phyloP scores from a whole-genome alignment of 1,284 basidiomycete species.

The Apiotrichum akiyoshidainum region DNA sequence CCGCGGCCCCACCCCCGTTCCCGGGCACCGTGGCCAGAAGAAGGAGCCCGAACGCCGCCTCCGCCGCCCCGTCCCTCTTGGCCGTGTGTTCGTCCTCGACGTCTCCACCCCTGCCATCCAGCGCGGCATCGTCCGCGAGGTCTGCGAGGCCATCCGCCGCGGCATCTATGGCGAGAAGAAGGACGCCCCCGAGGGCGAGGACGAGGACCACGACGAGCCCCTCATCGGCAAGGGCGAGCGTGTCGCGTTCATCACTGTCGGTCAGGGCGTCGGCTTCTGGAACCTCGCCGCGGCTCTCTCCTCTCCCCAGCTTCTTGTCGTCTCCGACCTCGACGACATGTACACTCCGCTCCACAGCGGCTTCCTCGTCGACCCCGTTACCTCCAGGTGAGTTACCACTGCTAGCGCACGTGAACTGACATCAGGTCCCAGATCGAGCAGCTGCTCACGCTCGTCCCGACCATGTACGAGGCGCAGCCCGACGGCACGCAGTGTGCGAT shows the following conservation, averaged over 20 bases:
- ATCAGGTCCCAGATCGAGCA: slow-evolving; percentile 41
- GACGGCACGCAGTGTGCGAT: slow-evolving; percentile 62
- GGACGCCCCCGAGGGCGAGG: slow-evolving; percentile 27
- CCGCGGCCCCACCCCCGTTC: slow-evolving; percentile 49
- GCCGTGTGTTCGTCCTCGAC: slow-evolving; percentile 86
- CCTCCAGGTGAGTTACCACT: slow-evolving; percentile 61
- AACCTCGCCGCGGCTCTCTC: slow-evolving; percentile 69
- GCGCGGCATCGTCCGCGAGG: slow-evolving; percentile 69
- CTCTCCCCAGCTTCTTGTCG: slow-evolving; percentile 72
- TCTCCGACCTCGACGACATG: slow-evolving; percentile 85
- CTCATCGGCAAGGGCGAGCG: slow-evolving; percentile 50
- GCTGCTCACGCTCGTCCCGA: slow-evolving; percentile 63
- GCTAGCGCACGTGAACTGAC: slow-evolving; percentile 1
- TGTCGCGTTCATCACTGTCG: slow-evolving; percentile 83
- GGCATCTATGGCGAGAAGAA: slow-evolving; percentile 66
- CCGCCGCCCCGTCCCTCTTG: slow-evolving; percentile 66
- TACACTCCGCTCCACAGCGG: slow-evolving; percentile 76
- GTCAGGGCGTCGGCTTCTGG: slow-evolving; percentile 81
- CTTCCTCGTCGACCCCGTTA: slow-evolving; percentile 73
- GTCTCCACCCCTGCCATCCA: slow-evolving; percentile 69
- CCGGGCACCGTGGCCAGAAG: slow-evolving; percentile 31
- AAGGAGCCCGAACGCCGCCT: slow-evolving; percentile 35
- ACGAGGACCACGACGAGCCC: slow-evolving; percentile 51
- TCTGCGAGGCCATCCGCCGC: slow-evolving; percentile 64
- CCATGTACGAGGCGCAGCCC: slow-evolving; percentile 56